A percentile compares a stretch with the other conserved stretches of the same genome.
Evolutionary conservation across 257 asterid species (phyloP).

Genomic region (Scutellaria minor): DNA sequence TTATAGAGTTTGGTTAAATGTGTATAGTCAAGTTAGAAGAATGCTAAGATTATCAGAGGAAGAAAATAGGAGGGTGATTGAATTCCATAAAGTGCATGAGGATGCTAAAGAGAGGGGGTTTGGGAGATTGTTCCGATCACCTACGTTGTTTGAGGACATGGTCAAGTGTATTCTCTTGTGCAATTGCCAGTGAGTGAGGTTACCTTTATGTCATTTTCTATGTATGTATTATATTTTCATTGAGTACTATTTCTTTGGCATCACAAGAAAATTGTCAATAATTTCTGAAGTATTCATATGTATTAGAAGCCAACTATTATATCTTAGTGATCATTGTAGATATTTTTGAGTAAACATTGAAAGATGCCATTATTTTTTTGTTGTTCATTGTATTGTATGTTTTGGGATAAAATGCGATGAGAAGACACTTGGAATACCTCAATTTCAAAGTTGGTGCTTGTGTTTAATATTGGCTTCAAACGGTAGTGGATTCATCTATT

Average conservation of each 20-base stretch:
- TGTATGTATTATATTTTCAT: not conserved
- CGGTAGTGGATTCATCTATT: too few species aligned
- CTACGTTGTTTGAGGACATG: conserved; percentile 93
- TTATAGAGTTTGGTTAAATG: conserved; percentile 20
- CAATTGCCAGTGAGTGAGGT: conserved; percentile 91
- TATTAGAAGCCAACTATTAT: too few species aligned
- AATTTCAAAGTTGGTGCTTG: not conserved
- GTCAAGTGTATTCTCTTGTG: conserved; percentile 84
- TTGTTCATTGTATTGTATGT: not conserved
- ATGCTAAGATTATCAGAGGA: conserved; percentile 76
- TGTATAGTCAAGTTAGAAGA: conserved; percentile 76
- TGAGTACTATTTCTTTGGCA: too few species aligned
- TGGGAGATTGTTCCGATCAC: conserved; percentile 85
- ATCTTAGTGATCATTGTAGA: too few species aligned
- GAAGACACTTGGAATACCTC: not conserved
- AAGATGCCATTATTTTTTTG: too few species aligned
- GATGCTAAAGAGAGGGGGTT: conserved; percentile 64
- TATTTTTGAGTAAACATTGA: too few species aligned
- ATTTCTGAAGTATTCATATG: too few species aligned
- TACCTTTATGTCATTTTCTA: not conserved
- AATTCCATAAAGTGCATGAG: conserved; percentile 61
- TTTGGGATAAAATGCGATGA: not conserved
- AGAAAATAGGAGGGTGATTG: conserved; percentile 57
- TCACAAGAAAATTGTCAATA: too few species aligned
- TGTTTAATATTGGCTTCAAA: not conserved